Conservation (phyloP, 805 yeast species). For the Ogataea dorogensis region DNA sequence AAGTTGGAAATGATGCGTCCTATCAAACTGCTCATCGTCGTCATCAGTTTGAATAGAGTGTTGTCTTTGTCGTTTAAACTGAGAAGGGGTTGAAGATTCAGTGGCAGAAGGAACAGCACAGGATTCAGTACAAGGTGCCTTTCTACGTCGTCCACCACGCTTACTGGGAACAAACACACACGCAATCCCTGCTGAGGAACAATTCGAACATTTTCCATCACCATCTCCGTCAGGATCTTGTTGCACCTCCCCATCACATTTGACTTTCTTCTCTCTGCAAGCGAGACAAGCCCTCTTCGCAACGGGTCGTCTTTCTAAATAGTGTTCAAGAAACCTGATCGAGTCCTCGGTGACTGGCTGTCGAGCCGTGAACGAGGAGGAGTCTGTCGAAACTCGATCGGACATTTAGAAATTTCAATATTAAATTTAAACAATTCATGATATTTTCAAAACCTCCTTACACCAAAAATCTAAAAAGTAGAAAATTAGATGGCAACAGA, state of each 20-base stretch:
- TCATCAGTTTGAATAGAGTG: background rate
- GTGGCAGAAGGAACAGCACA: constrained; percentile 3
- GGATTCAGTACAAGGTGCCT: constrained; percentile 18
- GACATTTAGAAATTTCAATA: constrained; percentile 1
- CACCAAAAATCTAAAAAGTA: constrained; percentile 1
- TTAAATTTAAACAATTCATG: background rate
- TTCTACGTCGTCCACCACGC: constrained; percentile 56
- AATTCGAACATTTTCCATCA: constrained; percentile 46
- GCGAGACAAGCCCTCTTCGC: constrained; percentile 62
- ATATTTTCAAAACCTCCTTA: constrained; percentile 1
- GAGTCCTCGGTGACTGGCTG: constrained; percentile 7
- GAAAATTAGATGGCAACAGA: constrained; percentile 33
- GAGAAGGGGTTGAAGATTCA: constrained; percentile 5
- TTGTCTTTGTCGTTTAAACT: background rate
- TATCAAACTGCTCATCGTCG: background rate
- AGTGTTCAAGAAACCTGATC: constrained; percentile 9
- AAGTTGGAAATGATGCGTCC: constrained; percentile 3
- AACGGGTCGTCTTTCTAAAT: constrained; percentile 42
- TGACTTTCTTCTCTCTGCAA: constrained; percentile 63
- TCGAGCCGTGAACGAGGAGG: constrained; percentile 2
- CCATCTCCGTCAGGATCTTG: constrained; percentile 13
- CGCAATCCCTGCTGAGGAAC: constrained; percentile 42
- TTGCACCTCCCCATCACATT: constrained; percentile 59
- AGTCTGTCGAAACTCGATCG: constrained; percentile 4
- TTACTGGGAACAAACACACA: constrained; percentile 58